These are phyloP conservation scores for Antitrichia curtipendula DNA, from an alignment of 225 moss, liverwort and hornwort species.

Conservation along the genomic window DNA sequence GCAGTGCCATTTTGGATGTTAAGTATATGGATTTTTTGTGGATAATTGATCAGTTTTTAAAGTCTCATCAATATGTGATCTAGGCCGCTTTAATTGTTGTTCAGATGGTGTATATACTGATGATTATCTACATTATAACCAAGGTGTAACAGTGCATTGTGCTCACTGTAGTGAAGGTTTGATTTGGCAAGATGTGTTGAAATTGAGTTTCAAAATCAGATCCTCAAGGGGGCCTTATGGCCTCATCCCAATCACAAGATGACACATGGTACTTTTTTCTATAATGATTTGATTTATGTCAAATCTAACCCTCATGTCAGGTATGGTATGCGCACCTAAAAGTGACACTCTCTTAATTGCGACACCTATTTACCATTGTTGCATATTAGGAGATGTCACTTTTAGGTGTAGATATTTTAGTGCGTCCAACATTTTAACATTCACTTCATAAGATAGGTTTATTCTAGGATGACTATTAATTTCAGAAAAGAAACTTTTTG, in stretches of 20 bases:
- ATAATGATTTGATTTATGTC: neutral
- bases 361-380: too few species aligned
- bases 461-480: too few species aligned
- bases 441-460: too few species aligned
- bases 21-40: neutral
- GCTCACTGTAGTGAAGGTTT: too few species aligned
- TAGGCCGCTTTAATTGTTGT: neutral
- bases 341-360: too few species aligned
- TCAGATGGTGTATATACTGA: neutral
- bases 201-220: neutral
- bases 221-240: neutral
- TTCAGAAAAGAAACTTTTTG: too few species aligned
- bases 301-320: rapidly evolving
- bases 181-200: neutral
- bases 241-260: neutral
- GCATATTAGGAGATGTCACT: too few species aligned
- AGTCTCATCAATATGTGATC: neutral
- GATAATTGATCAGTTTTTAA: neutral
- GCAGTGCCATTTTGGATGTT: neutral
- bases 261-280: neutral
- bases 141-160: neutral
- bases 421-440: too few species aligned
- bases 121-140: neutral
- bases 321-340: too few species aligned
- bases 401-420: too few species aligned